Percentiles rank a stretch among this genome's conserved stretches.
Conservation (phyloP, 2,329 filamentous ascomycete species). For the Trichoderma atrobrunneum region DNA sequence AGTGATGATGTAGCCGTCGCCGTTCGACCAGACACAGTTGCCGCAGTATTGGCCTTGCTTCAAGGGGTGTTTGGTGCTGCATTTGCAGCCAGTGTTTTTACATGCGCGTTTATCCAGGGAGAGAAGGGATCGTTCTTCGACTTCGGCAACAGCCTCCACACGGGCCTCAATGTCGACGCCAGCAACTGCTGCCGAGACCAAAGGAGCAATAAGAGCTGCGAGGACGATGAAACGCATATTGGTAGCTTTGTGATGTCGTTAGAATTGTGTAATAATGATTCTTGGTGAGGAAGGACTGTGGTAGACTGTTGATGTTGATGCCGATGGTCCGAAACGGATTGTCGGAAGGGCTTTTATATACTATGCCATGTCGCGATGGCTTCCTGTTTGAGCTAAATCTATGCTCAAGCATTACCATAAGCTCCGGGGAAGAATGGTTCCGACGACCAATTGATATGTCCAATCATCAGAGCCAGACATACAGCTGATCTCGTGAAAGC, state of each 20-base stretch:
- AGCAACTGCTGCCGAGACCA: constrained; percentile 1
- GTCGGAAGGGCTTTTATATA: not conserved
- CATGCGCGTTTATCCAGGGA: not conserved
- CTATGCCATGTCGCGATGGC: not conserved
- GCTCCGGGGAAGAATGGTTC: not conserved
- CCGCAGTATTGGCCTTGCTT: constrained; percentile 9
- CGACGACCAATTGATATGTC: not conserved
- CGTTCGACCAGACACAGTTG: constrained; percentile 6
- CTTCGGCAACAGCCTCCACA: not conserved
- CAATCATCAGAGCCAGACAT: not conserved
- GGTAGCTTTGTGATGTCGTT: not conserved
- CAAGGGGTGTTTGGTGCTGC: not conserved
- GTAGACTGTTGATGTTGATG: not conserved
- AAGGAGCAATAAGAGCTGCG: not conserved
- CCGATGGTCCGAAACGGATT: not conserved
- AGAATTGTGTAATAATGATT: not conserved
- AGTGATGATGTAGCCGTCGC: constrained; percentile 6
- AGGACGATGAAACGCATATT: constrained; percentile 4
- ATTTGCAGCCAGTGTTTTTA: not conserved
- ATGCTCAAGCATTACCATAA: not conserved
- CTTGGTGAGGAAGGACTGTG: not conserved
- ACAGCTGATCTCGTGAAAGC: not conserved
- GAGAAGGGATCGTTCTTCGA: not conserved
- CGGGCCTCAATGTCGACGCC: constrained; percentile 2
- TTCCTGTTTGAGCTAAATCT: not conserved